A percentile compares a stretch with the other conserved stretches of the same genome.
Evolutionary conservation across 75 land plant species (phyloP).

Genomic region (Pseudotsuga menziesii): DNA sequence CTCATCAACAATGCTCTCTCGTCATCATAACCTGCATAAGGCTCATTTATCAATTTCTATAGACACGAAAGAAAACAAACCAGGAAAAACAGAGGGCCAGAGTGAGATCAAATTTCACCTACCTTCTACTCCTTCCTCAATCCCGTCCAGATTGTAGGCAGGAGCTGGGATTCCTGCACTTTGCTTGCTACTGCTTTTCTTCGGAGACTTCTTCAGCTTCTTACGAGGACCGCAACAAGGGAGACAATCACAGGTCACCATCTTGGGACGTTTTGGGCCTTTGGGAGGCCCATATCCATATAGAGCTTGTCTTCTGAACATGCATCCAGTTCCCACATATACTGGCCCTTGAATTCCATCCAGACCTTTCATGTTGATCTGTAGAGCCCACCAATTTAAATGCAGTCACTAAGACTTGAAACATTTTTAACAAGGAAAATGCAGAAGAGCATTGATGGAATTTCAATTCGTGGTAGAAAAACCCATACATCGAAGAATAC

Average conservation of each 20-base stretch:
- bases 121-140: slow-evolving; percentile 26
- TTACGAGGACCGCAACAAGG: slow-evolving; percentile 73
- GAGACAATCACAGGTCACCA: slow-evolving; percentile 76
- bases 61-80: not conserved
- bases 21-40: slow-evolving; percentile 34
- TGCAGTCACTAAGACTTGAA: not conserved
- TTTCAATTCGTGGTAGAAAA: not conserved
- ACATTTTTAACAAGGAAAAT: not conserved
- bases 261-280: slow-evolving; percentile 60
- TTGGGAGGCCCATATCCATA: slow-evolving; percentile 81
- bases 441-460: too few relatives aligned
- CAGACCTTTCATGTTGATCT: slow-evolving; percentile 87
- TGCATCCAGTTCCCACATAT: slow-evolving; percentile 87
- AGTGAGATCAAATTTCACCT: not conserved
- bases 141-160: slow-evolving; percentile 6
- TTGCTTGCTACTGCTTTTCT: slow-evolving; percentile 2
- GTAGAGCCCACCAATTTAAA: slow-evolving; percentile 7
- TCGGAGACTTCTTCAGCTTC: slow-evolving; percentile 35
- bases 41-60: not conserved
- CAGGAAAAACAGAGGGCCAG: not conserved
- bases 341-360: slow-evolving; percentile 93
- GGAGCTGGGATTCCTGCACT: slow-evolving; percentile 6
- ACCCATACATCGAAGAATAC: slow-evolving; percentile 85
- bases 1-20: slow-evolving; percentile 73
- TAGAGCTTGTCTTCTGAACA: slow-evolving; percentile 71